Conservation (phyloP, 768 basidiomycete genomes). For the Auricularia sp. region DNA sequence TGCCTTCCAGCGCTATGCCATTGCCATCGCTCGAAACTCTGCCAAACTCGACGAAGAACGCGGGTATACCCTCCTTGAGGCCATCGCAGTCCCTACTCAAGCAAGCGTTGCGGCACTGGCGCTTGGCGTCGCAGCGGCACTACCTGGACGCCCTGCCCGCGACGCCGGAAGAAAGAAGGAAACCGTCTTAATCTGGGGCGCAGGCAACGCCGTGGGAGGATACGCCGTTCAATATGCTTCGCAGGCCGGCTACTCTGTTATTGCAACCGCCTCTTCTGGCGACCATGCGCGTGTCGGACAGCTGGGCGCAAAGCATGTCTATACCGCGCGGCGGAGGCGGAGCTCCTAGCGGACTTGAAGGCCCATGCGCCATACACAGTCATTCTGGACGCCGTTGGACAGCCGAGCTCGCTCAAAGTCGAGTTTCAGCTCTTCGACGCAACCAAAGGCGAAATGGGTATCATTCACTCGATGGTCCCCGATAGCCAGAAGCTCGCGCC, state of each 20-base stretch:
- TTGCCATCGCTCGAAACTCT: background rate
- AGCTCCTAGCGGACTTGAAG: background rate
- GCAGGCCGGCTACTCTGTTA: slow-evolving; percentile 2
- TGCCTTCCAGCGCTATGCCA: background rate
- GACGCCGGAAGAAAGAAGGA: background rate
- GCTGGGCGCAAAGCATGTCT: slow-evolving; percentile 1
- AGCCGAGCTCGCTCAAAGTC: background rate
- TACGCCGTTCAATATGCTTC: slow-evolving; percentile 2
- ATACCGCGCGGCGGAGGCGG: background rate
- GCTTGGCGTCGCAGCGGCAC: background rate
- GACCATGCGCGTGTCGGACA: background rate
- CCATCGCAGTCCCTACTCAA: background rate
- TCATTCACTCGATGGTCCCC: background rate
- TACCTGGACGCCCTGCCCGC: background rate
- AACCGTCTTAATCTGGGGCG: slow-evolving; percentile 4
- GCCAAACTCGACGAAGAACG: background rate
- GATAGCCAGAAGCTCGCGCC: background rate
- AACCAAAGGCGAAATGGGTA: background rate
- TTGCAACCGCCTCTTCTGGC: slow-evolving; percentile 3
- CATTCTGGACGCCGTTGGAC: background rate
- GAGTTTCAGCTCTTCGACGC: background rate
- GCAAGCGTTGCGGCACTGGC: background rate
- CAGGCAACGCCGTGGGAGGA: background rate
- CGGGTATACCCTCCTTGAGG: background rate
- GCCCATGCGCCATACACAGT: background rate